These are phyloP conservation scores for Piloderma croceum DNA, from an alignment of 768 basidiomycete genomes.

Conservation along the genomic window DNA sequence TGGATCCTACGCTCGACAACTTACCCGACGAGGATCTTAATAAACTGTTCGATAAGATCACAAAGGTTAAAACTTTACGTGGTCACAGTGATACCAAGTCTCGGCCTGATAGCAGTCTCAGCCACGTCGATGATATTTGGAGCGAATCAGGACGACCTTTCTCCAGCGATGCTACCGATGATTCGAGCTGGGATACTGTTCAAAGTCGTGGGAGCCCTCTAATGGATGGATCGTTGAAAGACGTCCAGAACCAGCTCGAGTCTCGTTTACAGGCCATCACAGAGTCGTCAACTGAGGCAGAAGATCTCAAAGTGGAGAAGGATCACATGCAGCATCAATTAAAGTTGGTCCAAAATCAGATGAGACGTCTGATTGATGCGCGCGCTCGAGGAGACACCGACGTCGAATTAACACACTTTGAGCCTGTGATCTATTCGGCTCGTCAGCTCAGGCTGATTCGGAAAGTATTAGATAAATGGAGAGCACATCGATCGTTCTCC, in stretches of 20 bases:
- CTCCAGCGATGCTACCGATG: slow-evolving; percentile 73
- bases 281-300: slow-evolving; percentile 65
- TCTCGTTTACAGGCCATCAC: slow-evolving; percentile 56
- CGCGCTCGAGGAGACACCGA: slow-evolving; percentile 74
- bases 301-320: slow-evolving; percentile 85
- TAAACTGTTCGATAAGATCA: slow-evolving; percentile 90
- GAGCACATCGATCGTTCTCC: slow-evolving; percentile 75
- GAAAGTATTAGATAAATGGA: slow-evolving; percentile 82
- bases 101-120: slow-evolving; percentile 87
- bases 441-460: slow-evolving; percentile 77
- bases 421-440: slow-evolving; percentile 79
- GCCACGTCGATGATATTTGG: slow-evolving; percentile 84
- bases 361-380: slow-evolving; percentile 75
- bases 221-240: slow-evolving; percentile 56
- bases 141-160: slow-evolving; percentile 81
- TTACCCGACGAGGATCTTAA: slow-evolving; percentile 93
- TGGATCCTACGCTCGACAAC: slow-evolving; percentile 87
- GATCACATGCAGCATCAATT: slow-evolving; percentile 91
- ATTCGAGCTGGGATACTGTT: slow-evolving; percentile 74
- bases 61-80: slow-evolving; percentile 84
- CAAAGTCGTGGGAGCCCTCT: slow-evolving; percentile 56
- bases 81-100: slow-evolving; percentile 45
- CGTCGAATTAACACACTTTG: slow-evolving; percentile 55
- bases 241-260: slow-evolving; percentile 73
- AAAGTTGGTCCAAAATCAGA: slow-evolving; percentile 70